Base-by-base conservation (phyloP, 768 basidiomycete genomes). In the Suillus tomentosus region DNA sequence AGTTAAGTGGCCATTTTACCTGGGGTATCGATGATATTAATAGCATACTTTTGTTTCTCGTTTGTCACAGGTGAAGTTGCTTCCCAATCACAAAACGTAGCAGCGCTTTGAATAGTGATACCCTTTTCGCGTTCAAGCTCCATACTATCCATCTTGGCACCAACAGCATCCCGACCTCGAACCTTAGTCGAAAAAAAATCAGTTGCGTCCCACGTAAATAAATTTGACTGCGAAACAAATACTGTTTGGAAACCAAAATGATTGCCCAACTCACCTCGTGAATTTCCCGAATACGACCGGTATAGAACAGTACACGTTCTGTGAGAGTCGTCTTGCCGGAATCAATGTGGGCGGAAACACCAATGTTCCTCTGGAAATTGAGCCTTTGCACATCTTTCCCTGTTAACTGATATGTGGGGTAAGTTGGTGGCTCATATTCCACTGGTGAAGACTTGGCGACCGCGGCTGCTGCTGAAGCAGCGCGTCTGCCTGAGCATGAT, bases 91-190 rank as follows among this genome's bases (percentile, higher is more conserved):
- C 95, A 96, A 78, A 96, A 99, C 0, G 97, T 99, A 1, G 97
- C 97, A 4, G 97, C 97, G 71, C 93, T 95, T 78, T 99, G 97
- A 66, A 99, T 99, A 40, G 97, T 99, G 71, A 99, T 99, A 45
- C 97, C 97, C 80, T 99, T 99, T 78, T 99, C 97, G 55, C 96
- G 84, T 76, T 99, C 97, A 5, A 99, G 82, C 67, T 99, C 97
- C 97, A 99, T 99, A 69, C 91, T 94, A 77, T 99, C 97, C 97
- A 99, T 99, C 82, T 99, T 99, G 9, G 97, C 97, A 60, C 97
- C 97, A 22, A 99, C 95, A 36, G 90, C 88, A 76, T 99, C 97
- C 61, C 92, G 85, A 51, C 97, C 97, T 65, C 97, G 85, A 65
- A 96, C 94, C 92, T 94, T 70, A 14, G 64, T 3, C 47, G 17